Evolutionary conservation across 352 stramenopile genomes (phyloP), one percentile per base, ranked within the genome.

Genomic region (Phytophthora chlamydospora): DNA sequence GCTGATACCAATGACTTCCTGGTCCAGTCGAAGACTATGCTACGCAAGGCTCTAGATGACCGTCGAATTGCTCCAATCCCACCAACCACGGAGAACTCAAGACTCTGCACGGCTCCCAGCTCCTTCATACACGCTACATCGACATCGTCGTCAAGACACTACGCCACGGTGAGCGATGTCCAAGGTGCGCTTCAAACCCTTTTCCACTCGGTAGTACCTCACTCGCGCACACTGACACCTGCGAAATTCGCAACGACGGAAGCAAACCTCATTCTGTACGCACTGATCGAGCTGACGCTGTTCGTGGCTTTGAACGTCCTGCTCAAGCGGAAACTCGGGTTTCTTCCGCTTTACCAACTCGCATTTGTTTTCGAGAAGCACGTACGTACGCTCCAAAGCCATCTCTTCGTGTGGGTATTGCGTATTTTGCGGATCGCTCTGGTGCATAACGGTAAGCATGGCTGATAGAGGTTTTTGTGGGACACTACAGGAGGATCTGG

Each of bases 331-430:
- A 50, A 48, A 13, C 73, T 79, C 35, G 58, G 47, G 0, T 71
- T 73, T 35, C 63, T 50, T 3, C 53, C 60, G 13, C 8, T 75
- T 1, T 73, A 76, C 43, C 55, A 71, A 24, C 48, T 84, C 2
- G 75, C 61, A 1, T 81, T 84, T 31, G 69, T 80, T 24, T 54
- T 81, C 1, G 69, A 84, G 47, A 77, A 35, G 0, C 66, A 80
- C 29, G 16, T 33, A 1, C 32, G 44, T 4, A 54, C 50, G 9
- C 17, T 80, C 7, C 68, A 78, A n/a, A 44, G 59, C 1, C 53
- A 58, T 4, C 27, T 78, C 5, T 58, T 78, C 13, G 38, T 73
- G 27, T 78, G 65, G 68, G 42, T 73, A 19, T 56, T 48, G 6
- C 65, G 51, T 34, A 68, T 68, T 8, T 46, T 81, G 34, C 56